Evolutionary conservation across 2,329 filamentous ascomycete species (phyloP).

Genomic region (Ascochyta pisi): DNA sequence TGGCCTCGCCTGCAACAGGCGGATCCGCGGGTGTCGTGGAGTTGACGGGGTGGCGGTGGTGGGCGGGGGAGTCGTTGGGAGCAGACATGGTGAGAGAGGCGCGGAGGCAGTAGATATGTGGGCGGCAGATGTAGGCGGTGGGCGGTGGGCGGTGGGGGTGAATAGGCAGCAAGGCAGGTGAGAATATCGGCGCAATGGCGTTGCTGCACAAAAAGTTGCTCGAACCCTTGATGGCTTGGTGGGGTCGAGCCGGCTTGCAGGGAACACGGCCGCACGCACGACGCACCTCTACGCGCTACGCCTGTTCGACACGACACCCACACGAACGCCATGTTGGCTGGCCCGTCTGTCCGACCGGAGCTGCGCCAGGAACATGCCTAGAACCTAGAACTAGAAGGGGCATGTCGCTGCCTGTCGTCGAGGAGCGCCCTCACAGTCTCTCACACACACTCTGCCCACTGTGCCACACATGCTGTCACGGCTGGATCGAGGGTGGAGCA

Average conservation of each 20-base stretch:
- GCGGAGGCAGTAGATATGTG: conserved; percentile 22
- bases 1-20: conserved; percentile 32
- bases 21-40: conserved; percentile 27
- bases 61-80: conserved; percentile 26
- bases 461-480: conserved; percentile 5
- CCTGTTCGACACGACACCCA: conserved; percentile 1
- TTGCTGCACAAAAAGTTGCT: conserved; percentile 16
- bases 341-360: background rate
- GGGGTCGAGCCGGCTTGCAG: conserved; percentile 17
- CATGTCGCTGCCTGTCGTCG: background rate
- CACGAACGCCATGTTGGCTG: background rate
- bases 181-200: conserved; percentile 21
- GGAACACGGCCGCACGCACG: background rate
- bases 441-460: background rate
- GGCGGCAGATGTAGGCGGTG: conserved; percentile 1
- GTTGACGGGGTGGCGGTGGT: conserved; percentile 27
- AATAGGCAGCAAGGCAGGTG: conserved; percentile 24
- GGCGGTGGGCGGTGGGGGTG: background rate
- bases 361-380: background rate
- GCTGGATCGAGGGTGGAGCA: conserved; percentile 11
- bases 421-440: background rate
- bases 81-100: conserved; percentile 44
- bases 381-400: too few relatives aligned
- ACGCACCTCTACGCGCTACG: conserved; percentile 2
- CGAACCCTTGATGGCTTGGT: conserved; percentile 8